Percentiles rank a stretch among this genome's conserved stretches.
phyloP scores from a whole-genome alignment of 495 filamentous ascomycete species.

The Talaromyces thailandensis region DNA sequence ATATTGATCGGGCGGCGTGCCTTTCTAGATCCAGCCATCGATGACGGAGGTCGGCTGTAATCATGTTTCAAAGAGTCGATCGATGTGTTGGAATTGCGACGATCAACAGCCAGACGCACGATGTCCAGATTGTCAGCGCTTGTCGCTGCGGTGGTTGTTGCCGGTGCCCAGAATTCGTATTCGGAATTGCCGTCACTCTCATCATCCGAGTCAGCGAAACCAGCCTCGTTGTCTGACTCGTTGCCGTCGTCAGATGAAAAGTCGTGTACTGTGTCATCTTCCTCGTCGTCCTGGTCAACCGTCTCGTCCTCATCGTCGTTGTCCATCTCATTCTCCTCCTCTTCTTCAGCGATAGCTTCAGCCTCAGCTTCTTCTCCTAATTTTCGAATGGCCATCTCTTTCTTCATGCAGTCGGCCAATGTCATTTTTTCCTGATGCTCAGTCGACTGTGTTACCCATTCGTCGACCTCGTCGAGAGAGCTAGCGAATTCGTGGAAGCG shows the following conservation, averaged over 20 bases:
- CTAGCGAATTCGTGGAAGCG: constrained; percentile 93
- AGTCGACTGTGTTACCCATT: constrained; percentile 67
- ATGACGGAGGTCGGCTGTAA: constrained; percentile 21
- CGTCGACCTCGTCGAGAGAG: constrained; percentile 68
- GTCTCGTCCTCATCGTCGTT: constrained; percentile 44
- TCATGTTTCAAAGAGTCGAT: constrained; percentile 51
- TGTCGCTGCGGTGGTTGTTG: constrained; percentile 46
- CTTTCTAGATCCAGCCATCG: constrained; percentile 16
- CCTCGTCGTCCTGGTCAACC: constrained; percentile 28
- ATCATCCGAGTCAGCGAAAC: constrained; percentile 84
- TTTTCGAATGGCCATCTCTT: constrained; percentile 81
- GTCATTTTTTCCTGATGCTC: constrained; percentile 63
- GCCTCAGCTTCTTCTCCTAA: constrained; percentile 86
- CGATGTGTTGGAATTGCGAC: constrained; percentile 53
- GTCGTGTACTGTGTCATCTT: constrained; percentile 55
- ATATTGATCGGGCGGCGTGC: constrained; percentile 33
- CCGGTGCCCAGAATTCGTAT: constrained; percentile 69
- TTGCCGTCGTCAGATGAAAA: constrained; percentile 61
- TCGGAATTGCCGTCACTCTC: constrained; percentile 68
- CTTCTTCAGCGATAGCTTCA: constrained; percentile 67
- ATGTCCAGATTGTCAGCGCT: constrained; percentile 42
- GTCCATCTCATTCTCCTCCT: constrained; percentile 50
- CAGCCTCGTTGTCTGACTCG: constrained; percentile 92
- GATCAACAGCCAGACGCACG: constrained; percentile 33
- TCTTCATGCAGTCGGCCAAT: constrained; percentile 79